Conservation (phyloP, 352 stramenopile species). For the Phytophthora pinifolia region DNA sequence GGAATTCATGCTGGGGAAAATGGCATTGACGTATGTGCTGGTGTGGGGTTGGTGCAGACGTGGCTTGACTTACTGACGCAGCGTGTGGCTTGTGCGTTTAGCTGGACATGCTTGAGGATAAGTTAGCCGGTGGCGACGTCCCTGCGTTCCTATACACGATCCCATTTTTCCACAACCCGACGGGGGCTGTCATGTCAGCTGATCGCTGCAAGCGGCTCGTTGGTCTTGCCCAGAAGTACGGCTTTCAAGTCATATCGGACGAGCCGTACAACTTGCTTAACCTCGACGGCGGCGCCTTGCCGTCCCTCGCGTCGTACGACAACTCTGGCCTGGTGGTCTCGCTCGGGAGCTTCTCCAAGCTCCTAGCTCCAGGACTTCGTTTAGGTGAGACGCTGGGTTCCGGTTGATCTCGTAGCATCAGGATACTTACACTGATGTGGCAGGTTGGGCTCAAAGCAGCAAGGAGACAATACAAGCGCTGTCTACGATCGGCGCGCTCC, state of each 20-base stretch:
- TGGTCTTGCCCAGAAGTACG: conserved; percentile 74
- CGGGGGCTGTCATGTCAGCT: conserved; percentile 68
- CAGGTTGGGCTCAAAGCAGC: conserved; percentile 68
- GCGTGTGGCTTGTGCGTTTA: conserved; percentile 18
- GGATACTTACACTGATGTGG: not conserved
- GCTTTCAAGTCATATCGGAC: conserved; percentile 89
- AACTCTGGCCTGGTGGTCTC: conserved; percentile 71
- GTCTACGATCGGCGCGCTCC: conserved; percentile 73
- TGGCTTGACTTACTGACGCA: not conserved
- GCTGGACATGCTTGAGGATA: conserved; percentile 70
- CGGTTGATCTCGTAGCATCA: not conserved
- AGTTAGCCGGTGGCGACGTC: conserved; percentile 52
- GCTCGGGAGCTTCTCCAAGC: conserved; percentile 95
- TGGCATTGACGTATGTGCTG: conserved; percentile 62
- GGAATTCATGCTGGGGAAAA: conserved; percentile 75
- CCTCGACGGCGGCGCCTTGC: conserved; percentile 49
- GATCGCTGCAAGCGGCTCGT: conserved; percentile 76
- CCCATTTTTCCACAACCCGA: conserved; percentile 94
- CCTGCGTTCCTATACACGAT: conserved; percentile 93
- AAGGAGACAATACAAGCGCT: conserved; percentile 60
- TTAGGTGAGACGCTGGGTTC: conserved; percentile 52
- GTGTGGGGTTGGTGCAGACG: not conserved
- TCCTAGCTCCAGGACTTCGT: conserved; percentile 89
- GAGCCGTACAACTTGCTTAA: conserved; percentile 95
- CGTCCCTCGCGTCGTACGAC: conserved; percentile 72